A percentile compares a stretch with the other conserved stretches of the same genome.
Conservation (phyloP, 139 green algal species). For the Trebouxia sp. region DNA sequence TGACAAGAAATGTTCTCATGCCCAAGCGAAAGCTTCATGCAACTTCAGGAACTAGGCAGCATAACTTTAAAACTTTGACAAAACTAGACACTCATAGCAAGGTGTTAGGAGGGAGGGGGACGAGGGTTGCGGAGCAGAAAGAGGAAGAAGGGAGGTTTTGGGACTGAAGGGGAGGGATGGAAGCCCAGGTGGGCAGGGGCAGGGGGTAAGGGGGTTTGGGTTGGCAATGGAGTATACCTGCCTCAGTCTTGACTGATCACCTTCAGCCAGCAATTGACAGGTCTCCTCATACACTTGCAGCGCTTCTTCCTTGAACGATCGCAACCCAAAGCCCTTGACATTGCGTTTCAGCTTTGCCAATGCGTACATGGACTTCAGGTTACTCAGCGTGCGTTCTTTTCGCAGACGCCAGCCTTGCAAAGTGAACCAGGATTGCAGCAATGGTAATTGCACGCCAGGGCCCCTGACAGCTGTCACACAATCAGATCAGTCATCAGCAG, state of each 20-base stretch:
- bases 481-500: no score
- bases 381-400: conserved; percentile 39
- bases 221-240: conserved; percentile 17
- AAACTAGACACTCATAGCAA: no score
- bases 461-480: conserved; percentile 38
- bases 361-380: conserved; percentile 53
- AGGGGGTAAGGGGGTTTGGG: no score
- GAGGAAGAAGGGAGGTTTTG: no score
- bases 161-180: no score
- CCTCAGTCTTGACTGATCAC: conserved; percentile 44
- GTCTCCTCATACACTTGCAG: conserved; percentile 40
- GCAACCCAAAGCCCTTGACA: conserved; percentile 31
- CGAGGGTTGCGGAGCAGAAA: no score
- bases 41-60: no score
- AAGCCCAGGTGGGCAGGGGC: no score
- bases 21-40: no score
- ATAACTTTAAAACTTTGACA: no score
- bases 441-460: conserved; percentile 28
- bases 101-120: no score
- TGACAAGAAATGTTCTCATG: no score
- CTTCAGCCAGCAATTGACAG: conserved; percentile 38
- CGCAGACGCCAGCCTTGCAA: conserved; percentile 40
- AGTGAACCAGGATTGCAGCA: conserved; percentile 41
- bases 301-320: conserved; percentile 42
- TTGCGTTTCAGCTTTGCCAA: conserved; percentile 39